Conservation (phyloP, 495 filamentous ascomycete genomes). For the Elasticomyces elasticus region DNA sequence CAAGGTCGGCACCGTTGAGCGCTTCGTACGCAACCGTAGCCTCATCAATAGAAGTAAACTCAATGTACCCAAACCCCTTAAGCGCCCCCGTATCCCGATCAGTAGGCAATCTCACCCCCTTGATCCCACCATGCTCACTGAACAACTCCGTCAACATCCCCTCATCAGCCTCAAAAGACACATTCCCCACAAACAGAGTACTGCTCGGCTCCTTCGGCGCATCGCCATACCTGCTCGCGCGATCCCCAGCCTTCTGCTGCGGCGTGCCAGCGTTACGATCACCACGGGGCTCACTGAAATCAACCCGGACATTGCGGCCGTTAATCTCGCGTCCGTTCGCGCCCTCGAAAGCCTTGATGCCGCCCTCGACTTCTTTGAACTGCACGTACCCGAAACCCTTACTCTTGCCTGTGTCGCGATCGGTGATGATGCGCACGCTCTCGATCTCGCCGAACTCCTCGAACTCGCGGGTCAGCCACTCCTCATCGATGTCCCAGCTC, state of each 20-base stretch:
- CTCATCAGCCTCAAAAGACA: constrained; percentile 75
- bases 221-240: constrained; percentile 72
- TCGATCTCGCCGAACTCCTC: constrained; percentile 68
- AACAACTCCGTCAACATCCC: constrained; percentile 67
- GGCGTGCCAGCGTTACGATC: constrained; percentile 3
- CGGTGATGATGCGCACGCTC: constrained; percentile 70
- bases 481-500: constrained; percentile 90
- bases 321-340: constrained; percentile 77
- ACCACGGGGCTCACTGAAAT: constrained; percentile 70
- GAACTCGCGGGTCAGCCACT: constrained; percentile 80
- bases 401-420: constrained; percentile 72
- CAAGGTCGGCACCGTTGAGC: constrained; percentile 59
- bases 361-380: constrained; percentile 58
- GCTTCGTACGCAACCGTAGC: constrained; percentile 63
- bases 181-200: constrained; percentile 90
- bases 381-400: constrained; percentile 97
- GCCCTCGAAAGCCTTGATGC: constrained; percentile 64
- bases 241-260: constrained; percentile 46
- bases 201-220: constrained; percentile 60
- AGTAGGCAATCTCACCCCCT: constrained; percentile 79
- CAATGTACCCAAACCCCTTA: constrained; percentile 94
- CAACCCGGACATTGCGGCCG: constrained; percentile 76
- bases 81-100: constrained; percentile 74
- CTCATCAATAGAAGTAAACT: constrained; percentile 74
- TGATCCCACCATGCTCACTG: constrained; percentile 56